phyloP scores from a whole-genome alignment of 2,329 filamentous ascomycete genomes.

The Calonectria honghensis region DNA sequence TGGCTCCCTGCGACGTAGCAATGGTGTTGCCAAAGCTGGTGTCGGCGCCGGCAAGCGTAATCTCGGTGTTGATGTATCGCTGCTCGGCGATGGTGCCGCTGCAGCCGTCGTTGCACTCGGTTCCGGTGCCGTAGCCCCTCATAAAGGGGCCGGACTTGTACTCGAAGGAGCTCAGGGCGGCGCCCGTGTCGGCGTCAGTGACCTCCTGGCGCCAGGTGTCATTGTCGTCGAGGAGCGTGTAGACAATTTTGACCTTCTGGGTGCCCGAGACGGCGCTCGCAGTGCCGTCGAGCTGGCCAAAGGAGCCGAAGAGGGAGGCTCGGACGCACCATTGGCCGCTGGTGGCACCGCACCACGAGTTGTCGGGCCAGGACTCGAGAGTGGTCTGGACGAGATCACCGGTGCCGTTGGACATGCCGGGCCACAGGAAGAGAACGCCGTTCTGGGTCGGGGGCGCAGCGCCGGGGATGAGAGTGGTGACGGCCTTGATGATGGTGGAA shows the following conservation, averaged over 20 bases:
- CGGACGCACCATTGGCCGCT: conserved; percentile 47
- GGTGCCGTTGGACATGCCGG: conserved; percentile 50
- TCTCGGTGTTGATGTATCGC: conserved; percentile 46
- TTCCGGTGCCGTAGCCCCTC: conserved; percentile 48
- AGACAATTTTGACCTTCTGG: conserved; percentile 50
- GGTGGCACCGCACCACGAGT: conserved; percentile 48
- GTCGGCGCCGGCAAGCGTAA: conserved; percentile 44
- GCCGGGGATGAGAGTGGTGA: conserved; percentile 48
- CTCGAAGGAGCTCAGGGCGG: conserved; percentile 41
- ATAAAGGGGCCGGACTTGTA: conserved; percentile 49
- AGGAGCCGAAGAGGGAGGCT: conserved; percentile 47
- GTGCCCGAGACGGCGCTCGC: conserved; percentile 39
- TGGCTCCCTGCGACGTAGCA: conserved; percentile 41
- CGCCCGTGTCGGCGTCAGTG: conserved; percentile 46
- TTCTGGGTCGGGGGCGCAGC: conserved; percentile 42
- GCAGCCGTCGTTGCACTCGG: conserved; percentile 48
- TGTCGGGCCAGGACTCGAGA: conserved; percentile 47
- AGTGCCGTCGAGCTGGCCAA: conserved; percentile 46
- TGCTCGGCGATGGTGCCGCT: conserved; percentile 44
- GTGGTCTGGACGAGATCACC: conserved; percentile 49
- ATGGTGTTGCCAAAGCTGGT: conserved; percentile 48
- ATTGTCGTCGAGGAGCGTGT: conserved; percentile 46
- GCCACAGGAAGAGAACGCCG: conserved; percentile 46
- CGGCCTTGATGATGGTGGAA: conserved; percentile 50
- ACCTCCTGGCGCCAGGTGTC: conserved; percentile 48